phyloP scores from a whole-genome alignment of 2,329 filamentous ascomycete genomes.

The Drechslerella dactyloides region DNA sequence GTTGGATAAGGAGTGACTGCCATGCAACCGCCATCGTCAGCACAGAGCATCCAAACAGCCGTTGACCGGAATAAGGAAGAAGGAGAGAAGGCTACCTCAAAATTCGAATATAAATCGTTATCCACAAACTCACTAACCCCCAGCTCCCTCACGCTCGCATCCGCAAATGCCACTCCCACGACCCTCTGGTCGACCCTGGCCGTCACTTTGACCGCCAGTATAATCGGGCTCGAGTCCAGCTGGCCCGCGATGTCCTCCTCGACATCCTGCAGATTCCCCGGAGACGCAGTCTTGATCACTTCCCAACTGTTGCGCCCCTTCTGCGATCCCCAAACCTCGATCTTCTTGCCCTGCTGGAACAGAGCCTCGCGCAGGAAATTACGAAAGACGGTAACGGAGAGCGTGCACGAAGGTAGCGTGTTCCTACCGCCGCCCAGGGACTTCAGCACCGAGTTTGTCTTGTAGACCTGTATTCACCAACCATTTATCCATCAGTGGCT shows the following conservation, averaged over 20 bases:
- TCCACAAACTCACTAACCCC: conserved; percentile 98
- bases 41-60: not conserved
- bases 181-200: conserved; percentile 86
- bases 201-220: conserved; percentile 90
- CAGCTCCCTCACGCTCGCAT: conserved; percentile 92
- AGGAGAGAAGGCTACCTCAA: conserved; percentile 67
- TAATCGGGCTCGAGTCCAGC: conserved; percentile 89
- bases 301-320: conserved; percentile 89
- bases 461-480: conserved; percentile 79
- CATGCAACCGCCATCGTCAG: conserved; percentile 18
- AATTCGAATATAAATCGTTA: conserved; percentile 97
- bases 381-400: conserved; percentile 92
- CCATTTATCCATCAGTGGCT: too few relatives aligned
- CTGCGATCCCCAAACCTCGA: conserved; percentile 85
- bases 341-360: conserved; percentile 84
- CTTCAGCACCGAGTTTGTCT: conserved; percentile 92
- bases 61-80: not conserved
- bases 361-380: conserved; percentile 94
- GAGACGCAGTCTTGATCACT: conserved; percentile 86
- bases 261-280: conserved; percentile 93
- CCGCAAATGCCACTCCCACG: conserved; percentile 95
- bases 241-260: conserved; percentile 91
- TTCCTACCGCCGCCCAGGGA: conserved; percentile 75
- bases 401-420: conserved; percentile 87
- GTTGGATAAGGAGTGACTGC: conserved; percentile 80